A percentile compares a stretch with the other conserved stretches of the same genome.
Evolutionary conservation across 1,284 basidiomycete species (phyloP).

Genomic region (Cryptococcus sp.): DNA sequence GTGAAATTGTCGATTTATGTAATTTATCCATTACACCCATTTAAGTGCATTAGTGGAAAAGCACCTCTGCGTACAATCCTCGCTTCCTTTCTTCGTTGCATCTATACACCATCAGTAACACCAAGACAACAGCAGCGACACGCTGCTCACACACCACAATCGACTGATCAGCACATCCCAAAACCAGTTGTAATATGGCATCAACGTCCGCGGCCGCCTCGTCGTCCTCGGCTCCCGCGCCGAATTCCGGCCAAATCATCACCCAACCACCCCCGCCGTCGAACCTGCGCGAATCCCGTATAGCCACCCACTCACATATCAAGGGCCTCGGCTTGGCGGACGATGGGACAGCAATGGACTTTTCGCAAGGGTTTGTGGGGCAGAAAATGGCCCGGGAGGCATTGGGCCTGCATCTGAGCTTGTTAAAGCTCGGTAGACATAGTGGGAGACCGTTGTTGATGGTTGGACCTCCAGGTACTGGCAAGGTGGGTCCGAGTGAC

Average conservation of each 20-base stretch:
- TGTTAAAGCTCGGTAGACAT: conserved; percentile 48
- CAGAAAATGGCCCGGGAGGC: conserved; percentile 87
- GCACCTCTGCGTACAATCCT: background rate
- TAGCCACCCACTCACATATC: conserved; percentile 54
- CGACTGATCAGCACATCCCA: background rate
- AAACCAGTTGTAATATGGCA: background rate
- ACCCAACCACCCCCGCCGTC: conserved; percentile 48
- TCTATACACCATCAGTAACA: too few species aligned
- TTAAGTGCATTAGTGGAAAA: background rate
- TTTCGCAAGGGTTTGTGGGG: conserved; percentile 86
- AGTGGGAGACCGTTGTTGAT: conserved; percentile 51
- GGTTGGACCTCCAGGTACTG: conserved; percentile 53
- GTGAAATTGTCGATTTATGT: background rate
- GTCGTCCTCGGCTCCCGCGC: conserved; percentile 15
- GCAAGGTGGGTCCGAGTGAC: conserved; percentile 40
- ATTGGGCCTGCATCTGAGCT: conserved; percentile 47
- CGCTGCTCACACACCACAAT: background rate
- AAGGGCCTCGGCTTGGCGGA: conserved; percentile 89
- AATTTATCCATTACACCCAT: background rate
- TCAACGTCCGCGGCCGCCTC: conserved; percentile 17
- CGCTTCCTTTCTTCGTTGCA: conserved; percentile 1
- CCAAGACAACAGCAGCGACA: too few species aligned
- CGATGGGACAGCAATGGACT: conserved; percentile 75
- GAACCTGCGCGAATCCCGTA: conserved; percentile 51
- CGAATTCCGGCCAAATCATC: conserved; percentile 36